Evolutionary conservation across 1,284 basidiomycete genomes (phyloP), one percentile per base, ranked within the genome.

Genomic region (Flammula alnicola): DNA sequence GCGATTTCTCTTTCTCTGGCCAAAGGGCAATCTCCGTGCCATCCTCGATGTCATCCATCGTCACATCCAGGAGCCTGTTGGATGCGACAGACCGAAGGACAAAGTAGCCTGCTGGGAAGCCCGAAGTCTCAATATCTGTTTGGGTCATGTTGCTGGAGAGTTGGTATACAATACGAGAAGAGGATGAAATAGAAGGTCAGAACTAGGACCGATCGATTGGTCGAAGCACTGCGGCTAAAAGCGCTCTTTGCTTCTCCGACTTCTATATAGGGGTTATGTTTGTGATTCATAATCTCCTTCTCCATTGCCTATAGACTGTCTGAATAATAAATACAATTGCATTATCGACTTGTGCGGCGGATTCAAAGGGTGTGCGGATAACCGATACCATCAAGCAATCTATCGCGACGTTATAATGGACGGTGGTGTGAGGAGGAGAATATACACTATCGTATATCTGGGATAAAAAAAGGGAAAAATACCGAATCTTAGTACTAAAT

Each of bases 61-160:
- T 68, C 11, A 91, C 80, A 61, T 92, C 89, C 50, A 88, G 72
- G 2, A 89, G 59, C 25, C 84, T 79, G 47, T 75, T 73, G 0
- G 74, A 79, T 1, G 81, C 84, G 6, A 81, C 62, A 37, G 83
- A 87, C 43, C 81, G 78, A 48, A 92, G 78, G 40, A 88, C 65
- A 61, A 91, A 92, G 68, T 90, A 91, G 3, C 89, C 90, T 32
- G 76, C 65, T 25, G 89, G 88, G 56, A 91, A 92, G 14, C 88
- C 89, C 42, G 69, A 61, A 4, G 66, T 72, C 48, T 69, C 62
- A 32, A 63, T 59, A 40, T 65, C 59, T 35, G 59, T 65, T 52
- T 55, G 59, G 25, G 56, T 60, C 59, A 60, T 59, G 39, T 26
- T 46, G 26, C 14, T 30, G 25, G n/a, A n/a, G n/a, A n/a, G n/a